These are phyloP conservation scores for Passiflora organensis DNA, from an alignment of 345 rosid species.

Conservation along the genomic window DNA sequence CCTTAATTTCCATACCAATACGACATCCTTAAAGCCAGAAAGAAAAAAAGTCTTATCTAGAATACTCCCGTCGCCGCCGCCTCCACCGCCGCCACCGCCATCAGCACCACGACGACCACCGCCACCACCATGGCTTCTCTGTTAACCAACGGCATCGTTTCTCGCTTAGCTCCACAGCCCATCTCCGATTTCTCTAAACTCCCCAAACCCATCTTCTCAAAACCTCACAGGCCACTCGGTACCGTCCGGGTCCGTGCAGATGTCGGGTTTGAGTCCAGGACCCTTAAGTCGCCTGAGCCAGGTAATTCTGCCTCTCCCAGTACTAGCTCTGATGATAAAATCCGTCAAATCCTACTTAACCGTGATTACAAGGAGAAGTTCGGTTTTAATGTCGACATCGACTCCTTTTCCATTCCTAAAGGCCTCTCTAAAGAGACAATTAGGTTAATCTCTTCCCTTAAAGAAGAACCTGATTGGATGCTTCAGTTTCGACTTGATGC, in stretches of 20 bases:
- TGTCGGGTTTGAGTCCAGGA: conserved; percentile 15
- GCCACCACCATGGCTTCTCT: conserved; percentile 20
- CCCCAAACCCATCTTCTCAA: conserved; percentile 7
- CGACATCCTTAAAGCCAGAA: too few relatives aligned
- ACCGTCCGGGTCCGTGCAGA: conserved; percentile 19
- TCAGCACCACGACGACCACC: neutral
- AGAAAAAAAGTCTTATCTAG: too few relatives aligned
- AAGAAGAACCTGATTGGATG: conserved; percentile 93
- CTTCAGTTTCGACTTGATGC: conserved; percentile 70
- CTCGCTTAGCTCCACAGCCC: conserved; percentile 21
- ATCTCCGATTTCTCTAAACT: conserved; percentile 15
- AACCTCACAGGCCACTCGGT: neutral
- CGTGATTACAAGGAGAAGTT: conserved; percentile 65
- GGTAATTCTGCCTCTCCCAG: conserved; percentile 16
- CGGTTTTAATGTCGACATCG: conserved; percentile 72
- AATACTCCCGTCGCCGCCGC: too few relatives aligned
- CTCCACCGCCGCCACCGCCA: too few relatives aligned
- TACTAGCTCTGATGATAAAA: conserved; percentile 50
- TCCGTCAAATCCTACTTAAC: conserved; percentile 58
- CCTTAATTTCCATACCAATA: too few relatives aligned
- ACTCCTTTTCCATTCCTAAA: conserved; percentile 72
- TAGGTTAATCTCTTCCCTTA: conserved; percentile 52
- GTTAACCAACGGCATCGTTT: conserved; percentile 9
- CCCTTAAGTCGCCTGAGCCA: conserved; percentile 2
- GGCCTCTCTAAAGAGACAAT: conserved; percentile 75